phyloP scores from a whole-genome alignment of 2,329 filamentous ascomycete species.

The Arachnopeziza araneosa region DNA sequence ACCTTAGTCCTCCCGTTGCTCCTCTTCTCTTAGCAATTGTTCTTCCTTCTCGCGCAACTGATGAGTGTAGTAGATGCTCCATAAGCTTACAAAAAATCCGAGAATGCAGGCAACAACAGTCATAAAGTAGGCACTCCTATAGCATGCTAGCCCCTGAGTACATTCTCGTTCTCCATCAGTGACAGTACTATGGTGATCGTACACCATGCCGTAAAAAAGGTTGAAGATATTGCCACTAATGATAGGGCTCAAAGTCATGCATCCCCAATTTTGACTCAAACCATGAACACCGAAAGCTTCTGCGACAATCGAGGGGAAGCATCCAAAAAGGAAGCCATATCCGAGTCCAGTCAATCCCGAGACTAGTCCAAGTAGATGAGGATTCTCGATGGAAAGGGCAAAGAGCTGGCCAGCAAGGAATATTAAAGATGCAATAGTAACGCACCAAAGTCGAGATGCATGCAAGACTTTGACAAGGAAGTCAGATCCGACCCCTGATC shows the following conservation, averaged over 20 bases:
- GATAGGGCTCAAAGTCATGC: conserved; percentile 86
- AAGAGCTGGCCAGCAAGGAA: conserved; percentile 76
- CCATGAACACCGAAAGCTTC: conserved; percentile 89
- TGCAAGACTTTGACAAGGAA: conserved; percentile 75
- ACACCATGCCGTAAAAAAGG: conserved; percentile 78
- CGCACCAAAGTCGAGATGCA: conserved; percentile 83
- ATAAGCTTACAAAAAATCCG: conserved; percentile 65
- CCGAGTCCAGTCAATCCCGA: conserved; percentile 80
- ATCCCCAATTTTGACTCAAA: conserved; percentile 92
- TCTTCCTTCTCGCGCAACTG: conserved; percentile 19
- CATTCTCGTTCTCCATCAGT: conserved; percentile 69
- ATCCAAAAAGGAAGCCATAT: conserved; percentile 91
- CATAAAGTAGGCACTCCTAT: conserved; percentile 72
- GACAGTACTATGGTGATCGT: conserved; percentile 71
- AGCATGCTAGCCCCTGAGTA: conserved; percentile 72
- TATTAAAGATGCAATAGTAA: conserved; percentile 38
- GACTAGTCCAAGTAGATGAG: conserved; percentile 69
- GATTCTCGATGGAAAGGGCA: conserved; percentile 70
- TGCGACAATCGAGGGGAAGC: conserved; percentile 82
- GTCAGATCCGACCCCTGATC: conserved; percentile 77
- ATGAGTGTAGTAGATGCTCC: conserved; percentile 48
- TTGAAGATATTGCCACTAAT: conserved; percentile 90
- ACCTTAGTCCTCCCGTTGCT: conserved; percentile 12
- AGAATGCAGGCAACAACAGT: conserved; percentile 67
- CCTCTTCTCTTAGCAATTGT: conserved; percentile 10